Base-by-base conservation (phyloP, 352 stramenopile species). In the Phytophthora palmivora region DNA sequence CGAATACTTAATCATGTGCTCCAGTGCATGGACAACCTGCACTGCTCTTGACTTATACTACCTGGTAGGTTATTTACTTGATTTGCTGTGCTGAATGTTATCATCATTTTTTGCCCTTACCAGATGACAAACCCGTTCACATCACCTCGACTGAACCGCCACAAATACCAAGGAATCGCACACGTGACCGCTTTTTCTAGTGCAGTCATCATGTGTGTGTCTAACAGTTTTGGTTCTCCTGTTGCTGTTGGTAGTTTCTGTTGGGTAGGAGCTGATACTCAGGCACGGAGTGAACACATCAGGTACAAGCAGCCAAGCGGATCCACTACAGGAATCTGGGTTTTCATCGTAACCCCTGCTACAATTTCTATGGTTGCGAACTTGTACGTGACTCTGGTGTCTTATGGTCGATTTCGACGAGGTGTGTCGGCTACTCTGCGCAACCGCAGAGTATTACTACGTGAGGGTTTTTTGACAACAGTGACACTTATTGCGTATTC, bases 91-190 rank as follows among this genome's bases (percentile, higher is more conserved):
- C 15, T 50, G 14, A 10, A 38, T n/a, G 3, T 46, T 1, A 24
- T 46, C 30, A n/a, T 59, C 24, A 44, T 12, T 24, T 52, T 45
- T 19, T 58, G 38, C 44, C 16, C 60, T 61, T 18, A 34, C 6
- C 7, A 89, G 79, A 88, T 92, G 76, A 92, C 82, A 15, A 82
- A 92, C 53, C 84, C 84, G 18, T 92, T 91, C 68, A 92, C 84
- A n/a, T 91, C 84, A 3, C 84, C 84, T 7, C 69, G 82, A 6
- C 50, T 85, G 22, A 92, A 92, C 50, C 79, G 84, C 0, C 63
- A 76, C 48, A 88, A 86, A 43, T 92, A 92, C 61, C 79, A 85
- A 15, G 49, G 79, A 19, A 76, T 88, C 21, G 61, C 71, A 9
- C 81, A 91, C 44, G 24, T 67, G 3, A 52, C 73, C 6, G 81